Evolutionary conservation across 2,329 filamentous ascomycete genomes (phyloP).

Genomic region (Fusarium aywerte): DNA sequence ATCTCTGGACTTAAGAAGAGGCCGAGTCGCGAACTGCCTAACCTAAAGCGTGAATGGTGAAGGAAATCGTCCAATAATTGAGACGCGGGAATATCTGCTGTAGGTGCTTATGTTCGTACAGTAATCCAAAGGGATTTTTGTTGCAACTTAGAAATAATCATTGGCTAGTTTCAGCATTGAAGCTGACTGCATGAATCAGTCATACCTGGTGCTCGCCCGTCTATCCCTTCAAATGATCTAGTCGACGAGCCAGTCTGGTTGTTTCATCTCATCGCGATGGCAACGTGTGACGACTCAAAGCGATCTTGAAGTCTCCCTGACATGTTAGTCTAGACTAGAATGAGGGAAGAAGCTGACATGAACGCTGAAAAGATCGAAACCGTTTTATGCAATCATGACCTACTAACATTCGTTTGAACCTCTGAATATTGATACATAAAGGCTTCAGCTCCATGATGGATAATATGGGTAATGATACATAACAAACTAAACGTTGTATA

Average conservation of each 20-base stretch:
- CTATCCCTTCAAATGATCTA: not conserved
- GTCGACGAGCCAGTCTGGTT: not conserved
- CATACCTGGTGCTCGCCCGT: not conserved
- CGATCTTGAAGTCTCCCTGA: not conserved
- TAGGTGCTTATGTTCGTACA: conserved; percentile 1
- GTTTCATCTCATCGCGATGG: not conserved
- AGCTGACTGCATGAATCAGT: conserved; percentile 10
- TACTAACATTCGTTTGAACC: not conserved
- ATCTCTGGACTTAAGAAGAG: conserved; percentile 37
- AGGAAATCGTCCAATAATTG: conserved; percentile 12
- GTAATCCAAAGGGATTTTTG: not conserved
- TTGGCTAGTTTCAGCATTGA: not conserved
- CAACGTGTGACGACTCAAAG: not conserved
- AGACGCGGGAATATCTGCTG: not conserved
- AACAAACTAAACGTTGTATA: conserved; percentile 13
- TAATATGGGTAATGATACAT: conserved; percentile 33
- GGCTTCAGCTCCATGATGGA: conserved; percentile 25
- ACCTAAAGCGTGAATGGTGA: conserved; percentile 8
- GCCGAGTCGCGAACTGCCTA: conserved; percentile 42
- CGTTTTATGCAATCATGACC: not conserved
- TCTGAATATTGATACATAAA: conserved; percentile 31
- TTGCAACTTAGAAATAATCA: not conserved
- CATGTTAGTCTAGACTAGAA: not conserved
- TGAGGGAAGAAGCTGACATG: not conserved
- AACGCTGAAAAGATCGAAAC: not conserved